These are phyloP conservation scores for Penicillium parvum DNA, from an alignment of 495 filamentous ascomycete genomes.

Conservation along the genomic window DNA sequence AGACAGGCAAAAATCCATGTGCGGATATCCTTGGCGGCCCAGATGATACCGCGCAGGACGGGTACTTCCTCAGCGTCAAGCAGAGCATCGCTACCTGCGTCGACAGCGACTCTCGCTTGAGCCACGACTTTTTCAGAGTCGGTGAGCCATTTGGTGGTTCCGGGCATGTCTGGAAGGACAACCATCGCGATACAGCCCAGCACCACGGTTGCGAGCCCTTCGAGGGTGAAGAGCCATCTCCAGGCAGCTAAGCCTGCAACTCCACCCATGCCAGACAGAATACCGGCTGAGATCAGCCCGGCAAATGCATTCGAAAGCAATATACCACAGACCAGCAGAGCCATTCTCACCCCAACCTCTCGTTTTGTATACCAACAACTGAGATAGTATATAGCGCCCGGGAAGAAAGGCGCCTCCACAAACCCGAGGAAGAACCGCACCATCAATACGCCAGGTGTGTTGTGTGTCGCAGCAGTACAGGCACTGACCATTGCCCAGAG, in stretches of 20 bases:
- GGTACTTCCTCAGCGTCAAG: slow-evolving; percentile 53
- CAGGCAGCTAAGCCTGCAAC: slow-evolving; percentile 46
- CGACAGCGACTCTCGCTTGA: slow-evolving; percentile 65
- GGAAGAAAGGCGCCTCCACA: slow-evolving; percentile 50
- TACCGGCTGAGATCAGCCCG: slow-evolving; percentile 50
- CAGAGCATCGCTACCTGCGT: slow-evolving; percentile 75
- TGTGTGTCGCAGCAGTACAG: slow-evolving; percentile 48
- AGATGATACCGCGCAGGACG: slow-evolving; percentile 60
- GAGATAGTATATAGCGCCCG: slow-evolving; percentile 56
- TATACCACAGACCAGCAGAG: slow-evolving; percentile 42
- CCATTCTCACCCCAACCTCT: slow-evolving; percentile 53
- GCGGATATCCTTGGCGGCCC: slow-evolving; percentile 58
- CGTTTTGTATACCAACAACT: slow-evolving; percentile 59
- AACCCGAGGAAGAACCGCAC: slow-evolving; percentile 55
- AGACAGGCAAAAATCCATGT: slow-evolving; percentile 13
- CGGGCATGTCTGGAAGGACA: slow-evolving; percentile 69
- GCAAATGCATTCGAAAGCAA: slow-evolving; percentile 61
- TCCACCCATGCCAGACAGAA: slow-evolving; percentile 41
- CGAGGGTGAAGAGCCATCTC: slow-evolving; percentile 65
- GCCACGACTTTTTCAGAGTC: slow-evolving; percentile 64
- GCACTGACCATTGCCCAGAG: slow-evolving; percentile 61
- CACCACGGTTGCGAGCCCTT: slow-evolving; percentile 29
- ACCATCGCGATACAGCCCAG: slow-evolving; percentile 45
- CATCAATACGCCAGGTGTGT: slow-evolving; percentile 39
- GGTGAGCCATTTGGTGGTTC: slow-evolving; percentile 65